These are phyloP conservation scores for Mikania micrantha DNA, from an alignment of 129 eudicot species.

Conservation along the genomic window DNA sequence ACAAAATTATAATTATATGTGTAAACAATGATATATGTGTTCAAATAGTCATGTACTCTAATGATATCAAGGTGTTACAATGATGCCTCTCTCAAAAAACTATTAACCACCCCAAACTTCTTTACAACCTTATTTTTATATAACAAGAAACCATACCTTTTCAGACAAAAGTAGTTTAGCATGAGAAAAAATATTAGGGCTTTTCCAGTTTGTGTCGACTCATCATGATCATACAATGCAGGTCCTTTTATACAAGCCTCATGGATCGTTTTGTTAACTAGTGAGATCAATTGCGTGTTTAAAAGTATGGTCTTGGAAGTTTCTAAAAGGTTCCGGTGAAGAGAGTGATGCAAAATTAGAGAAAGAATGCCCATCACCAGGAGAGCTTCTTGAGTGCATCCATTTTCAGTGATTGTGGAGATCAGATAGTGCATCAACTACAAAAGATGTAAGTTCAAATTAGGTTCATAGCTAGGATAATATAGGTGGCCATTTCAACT, in stretches of 20 bases:
- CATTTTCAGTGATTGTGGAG: slow-evolving; percentile 33
- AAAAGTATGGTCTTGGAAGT: slow-evolving; percentile 71
- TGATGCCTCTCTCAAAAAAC: no score
- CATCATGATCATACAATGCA: slow-evolving; percentile 57
- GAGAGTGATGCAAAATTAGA: slow-evolving; percentile 72
- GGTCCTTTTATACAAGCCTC: slow-evolving; percentile 72
- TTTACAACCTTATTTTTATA: background rate
- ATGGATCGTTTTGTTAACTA: slow-evolving; percentile 32
- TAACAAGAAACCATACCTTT: slow-evolving; percentile 42
- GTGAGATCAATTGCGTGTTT: slow-evolving; percentile 45
- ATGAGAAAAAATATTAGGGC: slow-evolving; percentile 51
- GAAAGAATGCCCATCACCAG: slow-evolving; percentile 53
- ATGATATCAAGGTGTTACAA: no score
- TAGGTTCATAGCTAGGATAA: background rate
- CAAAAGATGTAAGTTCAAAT: slow-evolving; percentile 6
- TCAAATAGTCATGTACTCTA: no score
- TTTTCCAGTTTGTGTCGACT: slow-evolving; percentile 56
- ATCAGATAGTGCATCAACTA: slow-evolving; percentile 68
- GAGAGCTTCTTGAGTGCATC: slow-evolving; percentile 61
- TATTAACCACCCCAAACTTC: background rate
- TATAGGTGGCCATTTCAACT: background rate
- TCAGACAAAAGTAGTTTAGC: slow-evolving; percentile 56
- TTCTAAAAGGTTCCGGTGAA: slow-evolving; percentile 49
- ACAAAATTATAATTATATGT: background rate
- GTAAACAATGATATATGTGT: no score